A percentile compares a stretch with the other conserved stretches of the same genome.
Evolutionary conservation across 192 early-diverging fungal genomes (phyloP).

Genomic region (Jimgerdemannia lactiflua): DNA sequence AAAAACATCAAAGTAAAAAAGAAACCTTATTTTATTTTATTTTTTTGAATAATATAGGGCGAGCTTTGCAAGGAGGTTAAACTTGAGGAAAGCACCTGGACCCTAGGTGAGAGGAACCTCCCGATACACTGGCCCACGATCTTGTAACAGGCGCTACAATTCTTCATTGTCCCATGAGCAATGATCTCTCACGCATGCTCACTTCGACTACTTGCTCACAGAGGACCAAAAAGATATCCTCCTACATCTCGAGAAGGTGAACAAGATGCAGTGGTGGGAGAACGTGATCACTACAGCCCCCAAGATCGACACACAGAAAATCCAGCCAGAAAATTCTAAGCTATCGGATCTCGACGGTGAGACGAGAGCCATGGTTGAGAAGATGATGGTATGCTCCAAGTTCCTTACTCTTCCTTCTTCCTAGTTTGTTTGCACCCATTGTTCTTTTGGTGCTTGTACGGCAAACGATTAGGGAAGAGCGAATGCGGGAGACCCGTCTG

Average conservation of each 20-base stretch:
- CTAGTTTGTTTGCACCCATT: too few species aligned
- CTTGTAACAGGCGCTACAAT: too few species aligned
- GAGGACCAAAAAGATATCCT: constrained; percentile 69
- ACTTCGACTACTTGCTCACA: constrained; percentile 4
- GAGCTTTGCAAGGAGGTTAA: constrained; percentile 66
- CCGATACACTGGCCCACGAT: too few species aligned
- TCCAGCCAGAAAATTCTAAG: constrained; percentile 89
- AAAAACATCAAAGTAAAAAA: too few species aligned
- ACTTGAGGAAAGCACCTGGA: constrained; percentile 82
- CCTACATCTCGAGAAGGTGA: constrained; percentile 84
- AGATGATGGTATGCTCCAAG: constrained; percentile 79
- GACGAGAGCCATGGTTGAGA: constrained; percentile 90
- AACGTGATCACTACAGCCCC: constrained; percentile 79
- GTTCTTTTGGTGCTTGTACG: too few species aligned
- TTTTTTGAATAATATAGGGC: too few species aligned
- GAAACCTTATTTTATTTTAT: too few species aligned
- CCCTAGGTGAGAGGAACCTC: constrained; percentile 61
- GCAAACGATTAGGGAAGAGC: too few species aligned
- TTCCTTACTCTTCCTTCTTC: constrained; percentile 3
- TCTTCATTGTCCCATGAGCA: too few species aligned
- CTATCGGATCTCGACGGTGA: constrained; percentile 86
- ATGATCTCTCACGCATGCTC: too few species aligned
- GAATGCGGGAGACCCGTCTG: too few species aligned
- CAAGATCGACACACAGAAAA: constrained; percentile 84
- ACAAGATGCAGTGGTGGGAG: constrained; percentile 86